Conservation (phyloP, 441 rosid species). For the Daphne laureola region DNA sequence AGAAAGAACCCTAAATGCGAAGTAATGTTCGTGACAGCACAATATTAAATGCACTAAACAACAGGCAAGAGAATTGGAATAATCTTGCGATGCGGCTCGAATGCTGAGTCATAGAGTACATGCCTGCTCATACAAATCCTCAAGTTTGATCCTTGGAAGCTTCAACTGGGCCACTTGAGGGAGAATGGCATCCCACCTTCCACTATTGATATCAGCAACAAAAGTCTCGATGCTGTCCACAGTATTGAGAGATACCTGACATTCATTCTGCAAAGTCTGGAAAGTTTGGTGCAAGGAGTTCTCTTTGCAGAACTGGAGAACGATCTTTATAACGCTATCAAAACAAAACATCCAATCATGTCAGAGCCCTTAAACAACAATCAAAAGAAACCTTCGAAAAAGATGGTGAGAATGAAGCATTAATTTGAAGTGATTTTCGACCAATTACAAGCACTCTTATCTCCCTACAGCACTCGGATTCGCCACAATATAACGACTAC, state of each 20-base stretch:
- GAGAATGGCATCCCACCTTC: slow-evolving; percentile 90
- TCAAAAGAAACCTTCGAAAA: too few relatives aligned
- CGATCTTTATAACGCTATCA: slow-evolving; percentile 85
- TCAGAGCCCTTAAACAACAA: too few relatives aligned
- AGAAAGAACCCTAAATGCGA: not conserved
- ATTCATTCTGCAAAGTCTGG: slow-evolving; percentile 89
- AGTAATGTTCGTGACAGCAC: not conserved
- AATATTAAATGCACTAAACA: too few relatives aligned
- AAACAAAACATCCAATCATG: not conserved
- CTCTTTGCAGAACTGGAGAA: slow-evolving; percentile 97
- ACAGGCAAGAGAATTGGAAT: too few relatives aligned
- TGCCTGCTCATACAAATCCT: slow-evolving; percentile 96
- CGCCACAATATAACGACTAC: too few relatives aligned
- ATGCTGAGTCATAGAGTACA: not conserved
- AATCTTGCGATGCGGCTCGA: not conserved
- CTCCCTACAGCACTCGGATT: too few relatives aligned
- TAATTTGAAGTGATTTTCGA: too few relatives aligned
- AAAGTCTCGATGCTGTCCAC: slow-evolving; percentile 95
- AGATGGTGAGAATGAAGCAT: too few relatives aligned
- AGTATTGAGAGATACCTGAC: slow-evolving; percentile 91
- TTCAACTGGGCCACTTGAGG: slow-evolving; percentile 97
- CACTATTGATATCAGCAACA: slow-evolving; percentile 79
- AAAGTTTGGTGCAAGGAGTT: slow-evolving; percentile 91
- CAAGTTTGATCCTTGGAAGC: slow-evolving; percentile 85
- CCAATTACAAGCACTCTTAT: too few relatives aligned